Evolutionary conservation across 2,329 filamentous ascomycete species (phyloP), one percentile per base, ranked within the genome.

Genomic region (Diaporthe longicolla): DNA sequence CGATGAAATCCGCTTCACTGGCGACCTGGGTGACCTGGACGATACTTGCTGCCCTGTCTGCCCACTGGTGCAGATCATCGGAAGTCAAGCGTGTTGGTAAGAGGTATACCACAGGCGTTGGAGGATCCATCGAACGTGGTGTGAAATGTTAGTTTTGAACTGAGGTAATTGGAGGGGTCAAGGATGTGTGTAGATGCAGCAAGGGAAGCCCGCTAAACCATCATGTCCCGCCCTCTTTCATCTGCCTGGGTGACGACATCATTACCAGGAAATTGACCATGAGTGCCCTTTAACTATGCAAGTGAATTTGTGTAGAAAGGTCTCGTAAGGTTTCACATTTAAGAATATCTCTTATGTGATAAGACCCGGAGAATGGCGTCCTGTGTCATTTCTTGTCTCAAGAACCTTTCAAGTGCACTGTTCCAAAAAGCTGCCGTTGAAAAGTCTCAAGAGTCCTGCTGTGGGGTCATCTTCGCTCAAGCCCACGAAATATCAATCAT

Each of bases 21-120:
- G 93, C 85, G 81, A 96, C 90, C 73, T 93, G 92, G 0, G 94
- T 96, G 70, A 97, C 90, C 74, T 93, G 92, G 0, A 94, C 95
- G 70, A 97, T 81, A 0, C 87, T 88, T 5, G 88, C 85, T 13
- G 97, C 89, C 29, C 87, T 87, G 35, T 91, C 88, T 80, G 95
- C 92, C 19, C 94, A 81, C 43, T 87, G 82, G 66, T 92, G 89
- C 13, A 94, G 84, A 76, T 93, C 89, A 9, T 92, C 88, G 0
- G 89, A 83, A 1, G 87, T 84, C 37, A 98, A 86, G 79, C 95
- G 93, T 5, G 92, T 91, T 0, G 91, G 84, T 0, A 98, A 87
- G 19, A 98, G 86, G 78, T 92, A 97, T 32, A 97, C 92, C 5
- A 89, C 86, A 15, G 94, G 94, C 48, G 90, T 84, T 4, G 79